Evolutionary conservation across 2,329 filamentous ascomycete genomes (phyloP).

Genomic region (Pseudocercospora eumusae): DNA sequence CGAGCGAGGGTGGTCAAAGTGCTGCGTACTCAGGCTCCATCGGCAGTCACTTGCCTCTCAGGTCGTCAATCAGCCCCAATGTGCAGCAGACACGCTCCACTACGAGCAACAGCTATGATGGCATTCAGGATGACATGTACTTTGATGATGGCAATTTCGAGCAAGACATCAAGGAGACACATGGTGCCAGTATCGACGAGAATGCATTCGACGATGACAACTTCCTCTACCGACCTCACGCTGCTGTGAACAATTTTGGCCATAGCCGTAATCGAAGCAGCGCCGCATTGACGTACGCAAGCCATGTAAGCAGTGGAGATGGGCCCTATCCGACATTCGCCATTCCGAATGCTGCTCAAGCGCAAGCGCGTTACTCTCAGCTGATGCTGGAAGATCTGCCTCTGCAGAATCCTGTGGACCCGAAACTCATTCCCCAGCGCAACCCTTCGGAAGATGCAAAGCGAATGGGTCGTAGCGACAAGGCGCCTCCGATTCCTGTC

Average conservation of each 20-base stretch:
- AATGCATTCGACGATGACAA: conserved; percentile 41
- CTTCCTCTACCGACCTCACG: conserved; percentile 28
- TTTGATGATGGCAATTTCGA: conserved; percentile 43
- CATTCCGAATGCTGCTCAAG: conserved; percentile 32
- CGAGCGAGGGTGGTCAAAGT: conserved; percentile 19
- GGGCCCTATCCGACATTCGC: conserved; percentile 40
- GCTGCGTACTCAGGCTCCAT: conserved; percentile 23
- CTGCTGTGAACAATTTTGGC: conserved; percentile 19
- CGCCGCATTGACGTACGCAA: conserved; percentile 23
- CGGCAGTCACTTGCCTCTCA: conserved; percentile 10
- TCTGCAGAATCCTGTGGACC: conserved; percentile 32
- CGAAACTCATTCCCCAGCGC: conserved; percentile 37
- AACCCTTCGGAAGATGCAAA: conserved; percentile 40
- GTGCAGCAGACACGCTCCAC: conserved; percentile 3
- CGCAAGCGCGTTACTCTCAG: conserved; percentile 31
- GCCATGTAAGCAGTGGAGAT: conserved; percentile 25
- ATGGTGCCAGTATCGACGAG: conserved; percentile 37
- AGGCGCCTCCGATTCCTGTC: conserved; percentile 57
- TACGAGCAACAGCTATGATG: conserved; percentile 12
- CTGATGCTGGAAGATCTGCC: conserved; percentile 38
- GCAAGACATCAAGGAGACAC: conserved; percentile 30
- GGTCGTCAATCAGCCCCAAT: conserved; percentile 5
- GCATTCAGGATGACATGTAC: conserved; percentile 39
- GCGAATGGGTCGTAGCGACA: conserved; percentile 34
- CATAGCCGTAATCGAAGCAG: conserved; percentile 29